A percentile compares a stretch with the other conserved stretches of the same genome.
Evolutionary conservation across 495 filamentous ascomycete species (phyloP).

Genomic region (Filosporella fistucella): DNA sequence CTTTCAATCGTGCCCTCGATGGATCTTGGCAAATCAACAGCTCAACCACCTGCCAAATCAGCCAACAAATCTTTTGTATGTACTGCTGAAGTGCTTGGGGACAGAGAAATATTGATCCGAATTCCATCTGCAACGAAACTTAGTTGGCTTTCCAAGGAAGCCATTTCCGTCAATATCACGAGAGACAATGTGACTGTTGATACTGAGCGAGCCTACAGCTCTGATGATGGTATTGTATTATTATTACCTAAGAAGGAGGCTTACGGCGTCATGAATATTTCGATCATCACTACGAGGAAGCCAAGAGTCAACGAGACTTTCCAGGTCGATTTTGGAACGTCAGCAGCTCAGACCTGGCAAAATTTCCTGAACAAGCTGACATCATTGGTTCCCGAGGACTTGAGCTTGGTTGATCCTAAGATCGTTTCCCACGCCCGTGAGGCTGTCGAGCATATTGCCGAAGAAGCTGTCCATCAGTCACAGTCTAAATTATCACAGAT

Average conservation of each 20-base stretch:
- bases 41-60: conserved; percentile 37
- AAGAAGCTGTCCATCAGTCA: conserved; percentile 10
- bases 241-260: conserved; percentile 52
- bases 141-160: conserved; percentile 39
- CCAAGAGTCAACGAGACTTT: conserved; percentile 46
- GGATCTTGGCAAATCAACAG: conserved; percentile 23
- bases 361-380: conserved; percentile 40
- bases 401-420: conserved; percentile 36
- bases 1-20: conserved; percentile 28
- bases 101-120: conserved; percentile 48
- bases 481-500: conserved; percentile 13
- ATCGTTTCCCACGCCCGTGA: conserved; percentile 30
- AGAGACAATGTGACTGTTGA: conserved; percentile 38
- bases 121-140: conserved; percentile 44
- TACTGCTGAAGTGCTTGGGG: conserved; percentile 46
- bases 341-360: conserved; percentile 36
- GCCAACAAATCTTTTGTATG: conserved; percentile 21
- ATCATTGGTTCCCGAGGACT: conserved; percentile 36
- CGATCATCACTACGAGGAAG: conserved; percentile 47
- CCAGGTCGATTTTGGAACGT: conserved; percentile 49
- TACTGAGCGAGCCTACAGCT: conserved; percentile 47
- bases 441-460: conserved; percentile 9
- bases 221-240: conserved; percentile 31
- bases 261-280: conserved; percentile 52
- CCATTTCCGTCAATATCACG: conserved; percentile 47